These are phyloP conservation scores for Penicillium sp. DNA, from an alignment of 2,329 filamentous ascomycete species.

Conservation along the genomic window DNA sequence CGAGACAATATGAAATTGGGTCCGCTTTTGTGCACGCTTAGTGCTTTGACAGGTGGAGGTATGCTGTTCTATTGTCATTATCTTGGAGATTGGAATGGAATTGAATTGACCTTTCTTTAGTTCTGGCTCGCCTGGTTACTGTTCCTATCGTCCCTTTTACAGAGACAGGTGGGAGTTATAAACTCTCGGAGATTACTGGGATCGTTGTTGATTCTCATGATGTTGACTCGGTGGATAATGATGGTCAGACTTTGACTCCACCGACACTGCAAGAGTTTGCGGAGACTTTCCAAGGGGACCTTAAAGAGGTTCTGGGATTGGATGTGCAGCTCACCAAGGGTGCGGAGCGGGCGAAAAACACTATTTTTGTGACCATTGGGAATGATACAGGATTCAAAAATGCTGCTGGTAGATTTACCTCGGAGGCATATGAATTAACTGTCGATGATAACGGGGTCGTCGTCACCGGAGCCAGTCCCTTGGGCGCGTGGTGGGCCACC, in stretches of 20 bases:
- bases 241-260: slow-evolving; percentile 53
- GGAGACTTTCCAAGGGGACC: slow-evolving; percentile 47
- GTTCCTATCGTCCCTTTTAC: slow-evolving; percentile 25
- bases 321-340: slow-evolving; percentile 40
- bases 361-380: slow-evolving; percentile 46
- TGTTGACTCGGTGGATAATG: slow-evolving; percentile 42
- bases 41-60: not conserved
- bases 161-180: slow-evolving; percentile 6
- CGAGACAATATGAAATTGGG: not conserved
- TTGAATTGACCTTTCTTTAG: not conserved
- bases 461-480: slow-evolving; percentile 54
- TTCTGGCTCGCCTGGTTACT: slow-evolving; percentile 15
- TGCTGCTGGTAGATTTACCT: slow-evolving; percentile 47
- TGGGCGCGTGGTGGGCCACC: slow-evolving; percentile 61
- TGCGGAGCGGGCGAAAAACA: slow-evolving; percentile 33
- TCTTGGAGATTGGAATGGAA: not conserved
- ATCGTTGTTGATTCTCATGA: slow-evolving; percentile 43
- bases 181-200: slow-evolving; percentile 1
- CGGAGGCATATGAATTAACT: slow-evolving; percentile 53
- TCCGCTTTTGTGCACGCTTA: not conserved
- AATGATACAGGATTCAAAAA: slow-evolving; percentile 40
- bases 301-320: slow-evolving; percentile 41
- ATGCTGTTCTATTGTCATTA: not conserved
- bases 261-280: slow-evolving; percentile 52
- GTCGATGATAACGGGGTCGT: slow-evolving; percentile 40